phyloP scores from a whole-genome alignment of 305 asterid genomes.

The Solanum chacoense region DNA sequence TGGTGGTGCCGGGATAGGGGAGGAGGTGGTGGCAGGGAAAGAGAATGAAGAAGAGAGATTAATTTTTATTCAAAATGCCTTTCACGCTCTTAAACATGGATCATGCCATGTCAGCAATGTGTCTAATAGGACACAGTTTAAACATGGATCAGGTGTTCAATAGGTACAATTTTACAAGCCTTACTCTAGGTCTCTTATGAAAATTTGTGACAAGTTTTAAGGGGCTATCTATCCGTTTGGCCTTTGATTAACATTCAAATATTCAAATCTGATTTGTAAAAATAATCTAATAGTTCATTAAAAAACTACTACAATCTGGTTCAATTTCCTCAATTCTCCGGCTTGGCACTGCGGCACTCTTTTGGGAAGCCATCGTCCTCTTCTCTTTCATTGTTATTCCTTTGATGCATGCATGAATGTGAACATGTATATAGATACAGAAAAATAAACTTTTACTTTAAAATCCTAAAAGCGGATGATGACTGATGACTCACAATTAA shows the following conservation, averaged over 20 bases:
- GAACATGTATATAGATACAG: not conserved
- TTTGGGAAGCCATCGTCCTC: not conserved
- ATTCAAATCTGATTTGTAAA: not conserved
- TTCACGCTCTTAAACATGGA: not conserved
- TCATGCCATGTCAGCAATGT: not conserved
- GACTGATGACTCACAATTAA: not conserved
- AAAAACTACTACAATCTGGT: not conserved
- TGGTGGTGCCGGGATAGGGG: not conserved
- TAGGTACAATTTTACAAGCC: not conserved
- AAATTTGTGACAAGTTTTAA: not conserved
- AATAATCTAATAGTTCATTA: not conserved
- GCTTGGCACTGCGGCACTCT: not conserved
- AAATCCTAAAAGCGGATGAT: not conserved
- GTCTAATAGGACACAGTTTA: not conserved
- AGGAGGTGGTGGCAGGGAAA: not conserved
- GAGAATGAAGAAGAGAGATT: not conserved
- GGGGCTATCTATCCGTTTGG: not conserved
- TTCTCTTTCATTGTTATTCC: not conserved
- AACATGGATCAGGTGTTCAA: not conserved
- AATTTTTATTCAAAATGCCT: not conserved
- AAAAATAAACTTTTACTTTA: not conserved
- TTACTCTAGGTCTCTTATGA: not conserved
- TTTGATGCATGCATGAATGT: not conserved
- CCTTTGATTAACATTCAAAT: not conserved
- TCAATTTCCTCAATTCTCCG: not conserved